Conservation (phyloP, 371 early-diverging fungal species). For the Saksenaea vasiformis region DNA sequence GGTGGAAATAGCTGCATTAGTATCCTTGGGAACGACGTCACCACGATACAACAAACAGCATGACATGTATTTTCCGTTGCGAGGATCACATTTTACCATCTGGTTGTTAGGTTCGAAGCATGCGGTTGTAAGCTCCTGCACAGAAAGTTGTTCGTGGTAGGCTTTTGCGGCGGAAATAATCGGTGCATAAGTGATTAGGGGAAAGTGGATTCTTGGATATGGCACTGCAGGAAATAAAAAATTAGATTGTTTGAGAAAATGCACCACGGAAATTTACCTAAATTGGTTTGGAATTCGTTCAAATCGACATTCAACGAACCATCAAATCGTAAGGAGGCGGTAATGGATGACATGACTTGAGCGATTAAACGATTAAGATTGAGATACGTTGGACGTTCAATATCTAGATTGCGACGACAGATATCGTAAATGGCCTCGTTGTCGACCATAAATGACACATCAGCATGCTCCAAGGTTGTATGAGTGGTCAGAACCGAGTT, state of each 20-base stretch:
- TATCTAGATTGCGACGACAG: conserved; percentile 96
- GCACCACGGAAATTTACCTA: conserved; percentile 64
- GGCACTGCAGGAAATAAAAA: conserved; percentile 66
- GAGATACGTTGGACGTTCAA: conserved; percentile 95
- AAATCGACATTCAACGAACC: conserved; percentile 95
- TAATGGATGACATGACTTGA: conserved; percentile 98
- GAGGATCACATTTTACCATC: conserved; percentile 96
- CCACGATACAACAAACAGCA: conserved; percentile 94
- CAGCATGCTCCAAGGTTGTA: conserved; percentile 95
- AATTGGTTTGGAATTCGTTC: conserved; percentile 96
- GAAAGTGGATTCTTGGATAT: conserved; percentile 95
- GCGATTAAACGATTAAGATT: conserved; percentile 98
- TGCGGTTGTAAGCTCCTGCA: conserved; percentile 87
- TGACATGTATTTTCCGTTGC: conserved; percentile 95
- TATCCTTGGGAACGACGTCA: conserved; percentile 85
- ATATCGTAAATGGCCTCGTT: conserved; percentile 99
- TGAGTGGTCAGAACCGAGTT: conserved; percentile 98
- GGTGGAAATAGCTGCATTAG: conserved; percentile 83
- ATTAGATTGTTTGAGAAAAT: too few relatives aligned
- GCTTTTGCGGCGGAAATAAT: conserved; percentile 90
- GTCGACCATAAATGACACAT: conserved; percentile 98
- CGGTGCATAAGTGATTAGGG: conserved; percentile 92
- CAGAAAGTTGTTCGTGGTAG: conserved; percentile 86
- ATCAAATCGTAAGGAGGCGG: conserved; percentile 98
- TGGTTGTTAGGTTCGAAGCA: conserved; percentile 95